Percentiles rank a stretch among this genome's conserved stretches.
Evolutionary conservation across 441 rosid genomes (phyloP).

Genomic region (Pelargonium hybrid): DNA sequence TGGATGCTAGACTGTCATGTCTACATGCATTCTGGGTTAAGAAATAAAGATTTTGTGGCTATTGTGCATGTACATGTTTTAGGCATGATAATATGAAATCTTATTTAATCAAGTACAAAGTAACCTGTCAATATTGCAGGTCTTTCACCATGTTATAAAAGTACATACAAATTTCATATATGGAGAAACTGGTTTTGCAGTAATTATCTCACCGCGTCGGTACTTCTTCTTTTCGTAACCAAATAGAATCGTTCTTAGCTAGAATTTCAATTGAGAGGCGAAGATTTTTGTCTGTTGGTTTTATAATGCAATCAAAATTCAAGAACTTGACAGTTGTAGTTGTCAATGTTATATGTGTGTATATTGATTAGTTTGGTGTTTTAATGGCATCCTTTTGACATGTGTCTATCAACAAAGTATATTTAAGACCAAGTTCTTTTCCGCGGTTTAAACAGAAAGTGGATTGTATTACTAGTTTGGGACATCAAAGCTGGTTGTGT

Average conservation of each 20-base stretch:
- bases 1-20: too few species aligned
- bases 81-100: too few species aligned
- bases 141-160: background rate
- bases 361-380: background rate
- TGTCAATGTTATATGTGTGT: background rate
- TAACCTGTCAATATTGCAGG: too few species aligned
- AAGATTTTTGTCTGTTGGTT: background rate
- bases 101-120: too few species aligned
- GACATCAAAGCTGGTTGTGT: background rate
- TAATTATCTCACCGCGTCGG: background rate
- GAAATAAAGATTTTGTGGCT: too few species aligned
- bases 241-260: background rate
- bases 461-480: background rate
- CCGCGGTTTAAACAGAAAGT: constrained; percentile 7
- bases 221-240: background rate
- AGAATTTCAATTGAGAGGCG: background rate
- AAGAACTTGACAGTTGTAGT: background rate
- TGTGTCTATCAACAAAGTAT: background rate
- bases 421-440: background rate
- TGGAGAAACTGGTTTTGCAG: background rate
- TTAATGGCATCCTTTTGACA: background rate
- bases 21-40: too few species aligned
- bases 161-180: background rate
- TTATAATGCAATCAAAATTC: background rate
- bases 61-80: too few species aligned